Percentiles rank a stretch among this genome's conserved stretches.
Evolutionary conservation across 257 asterid species (phyloP).

Genomic region (Solanum appendiculatum): DNA sequence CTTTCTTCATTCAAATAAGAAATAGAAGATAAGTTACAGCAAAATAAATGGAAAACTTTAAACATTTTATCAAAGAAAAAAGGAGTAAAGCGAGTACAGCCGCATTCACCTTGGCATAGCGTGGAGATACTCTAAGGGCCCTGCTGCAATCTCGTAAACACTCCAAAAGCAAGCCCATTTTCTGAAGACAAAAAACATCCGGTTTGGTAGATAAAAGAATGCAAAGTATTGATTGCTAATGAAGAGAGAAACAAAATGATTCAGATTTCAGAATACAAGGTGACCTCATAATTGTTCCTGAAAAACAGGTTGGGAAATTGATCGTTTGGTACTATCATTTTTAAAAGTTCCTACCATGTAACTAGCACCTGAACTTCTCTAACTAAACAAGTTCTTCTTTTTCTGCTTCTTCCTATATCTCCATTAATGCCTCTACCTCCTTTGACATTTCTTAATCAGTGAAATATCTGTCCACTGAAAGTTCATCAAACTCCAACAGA

Average conservation of each 20-base stretch:
- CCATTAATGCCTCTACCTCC: background rate
- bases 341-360: background rate
- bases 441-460: background rate
- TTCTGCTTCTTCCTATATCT: background rate
- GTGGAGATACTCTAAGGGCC: conserved; percentile 52
- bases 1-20: background rate
- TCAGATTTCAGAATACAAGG: background rate
- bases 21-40: background rate
- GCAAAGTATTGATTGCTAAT: background rate
- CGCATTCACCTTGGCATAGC: conserved; percentile 61
- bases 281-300: background rate
- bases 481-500: background rate
- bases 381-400: background rate
- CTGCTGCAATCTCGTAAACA: conserved; percentile 67
- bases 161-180: conserved; percentile 59
- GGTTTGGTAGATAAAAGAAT: background rate
- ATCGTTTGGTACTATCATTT: background rate
- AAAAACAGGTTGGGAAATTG: background rate
- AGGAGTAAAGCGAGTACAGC: background rate
- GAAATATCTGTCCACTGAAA: background rate
- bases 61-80: background rate
- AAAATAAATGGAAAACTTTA: background rate
- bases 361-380: background rate
- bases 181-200: conserved; percentile 32
- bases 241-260: background rate